Conservation (phyloP, 164 flowering plant genomes). For the Amborella trichopoda region DNA sequence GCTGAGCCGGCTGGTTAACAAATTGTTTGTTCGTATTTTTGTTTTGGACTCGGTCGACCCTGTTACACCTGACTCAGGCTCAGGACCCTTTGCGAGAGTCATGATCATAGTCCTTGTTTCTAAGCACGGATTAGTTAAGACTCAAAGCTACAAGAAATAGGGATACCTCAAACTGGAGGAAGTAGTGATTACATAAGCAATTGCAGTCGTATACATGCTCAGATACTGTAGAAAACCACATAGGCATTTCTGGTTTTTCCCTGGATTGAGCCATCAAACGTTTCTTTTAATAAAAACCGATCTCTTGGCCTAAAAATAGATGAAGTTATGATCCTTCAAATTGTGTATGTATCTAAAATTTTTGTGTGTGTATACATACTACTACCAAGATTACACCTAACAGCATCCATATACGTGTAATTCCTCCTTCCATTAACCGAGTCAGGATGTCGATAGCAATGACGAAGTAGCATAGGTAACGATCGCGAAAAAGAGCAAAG, state of each 20-base stretch:
- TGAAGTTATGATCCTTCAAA: background rate
- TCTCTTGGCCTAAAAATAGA: background rate
- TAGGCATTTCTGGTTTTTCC: slow-evolving; percentile 16
- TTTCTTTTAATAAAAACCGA: slow-evolving; percentile 8
- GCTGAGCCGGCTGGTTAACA: too few relatives aligned
- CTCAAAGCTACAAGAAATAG: background rate
- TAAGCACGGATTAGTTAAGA: background rate
- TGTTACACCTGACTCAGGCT: too few relatives aligned
- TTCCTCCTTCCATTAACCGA: slow-evolving; percentile 41
- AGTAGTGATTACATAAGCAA: slow-evolving; percentile 29
- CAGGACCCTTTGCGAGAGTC: too few relatives aligned
- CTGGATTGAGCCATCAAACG: too few relatives aligned
- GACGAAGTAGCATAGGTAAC: slow-evolving; percentile 32
- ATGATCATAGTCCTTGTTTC: background rate
- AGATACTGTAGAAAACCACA: slow-evolving; percentile 36
- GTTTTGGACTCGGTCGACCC: too few relatives aligned
- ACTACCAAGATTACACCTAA: slow-evolving; percentile 36
- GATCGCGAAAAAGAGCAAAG: slow-evolving; percentile 38
- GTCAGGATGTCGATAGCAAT: slow-evolving; percentile 43
- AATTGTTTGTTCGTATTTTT: too few relatives aligned
- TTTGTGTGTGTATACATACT: background rate
- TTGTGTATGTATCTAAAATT: background rate
- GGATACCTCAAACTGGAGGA: slow-evolving; percentile 25
- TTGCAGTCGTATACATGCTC: slow-evolving; percentile 26
- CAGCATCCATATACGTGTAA: slow-evolving; percentile 49